These are phyloP conservation scores for Ophiostoma quercus DNA, from an alignment of 2,329 filamentous ascomycete genomes.

Conservation along the genomic window DNA sequence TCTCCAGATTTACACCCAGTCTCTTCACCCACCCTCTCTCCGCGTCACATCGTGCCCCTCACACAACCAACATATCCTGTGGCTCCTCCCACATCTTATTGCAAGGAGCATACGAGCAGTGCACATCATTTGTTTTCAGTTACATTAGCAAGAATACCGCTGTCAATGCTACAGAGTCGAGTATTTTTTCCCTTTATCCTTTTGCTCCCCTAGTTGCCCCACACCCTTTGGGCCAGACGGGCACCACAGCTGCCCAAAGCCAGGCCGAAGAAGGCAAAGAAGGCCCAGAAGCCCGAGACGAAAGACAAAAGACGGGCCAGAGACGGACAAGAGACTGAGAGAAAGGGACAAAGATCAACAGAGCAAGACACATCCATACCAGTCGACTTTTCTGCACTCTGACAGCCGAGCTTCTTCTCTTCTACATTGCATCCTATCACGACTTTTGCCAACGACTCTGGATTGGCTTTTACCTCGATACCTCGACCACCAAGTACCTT, in stretches of 20 bases:
- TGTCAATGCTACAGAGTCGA: background rate
- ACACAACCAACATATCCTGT: background rate
- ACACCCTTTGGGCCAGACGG: background rate
- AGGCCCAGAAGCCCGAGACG: background rate
- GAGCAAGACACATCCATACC: background rate
- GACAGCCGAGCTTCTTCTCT: background rate
- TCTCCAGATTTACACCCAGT: background rate
- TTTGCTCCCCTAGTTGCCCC: slow-evolving; percentile 8
- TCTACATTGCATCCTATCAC: background rate
- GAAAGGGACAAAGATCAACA: slow-evolving; percentile 2
- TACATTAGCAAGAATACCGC: slow-evolving; percentile 3
- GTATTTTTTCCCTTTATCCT: background rate
- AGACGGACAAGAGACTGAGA: background rate
- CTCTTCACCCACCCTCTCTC: background rate
- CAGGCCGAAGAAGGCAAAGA: slow-evolving; percentile 4
- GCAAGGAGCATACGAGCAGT: background rate
- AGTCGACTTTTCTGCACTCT: background rate
- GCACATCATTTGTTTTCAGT: background rate
- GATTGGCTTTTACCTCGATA: background rate
- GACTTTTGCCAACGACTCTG: background rate
- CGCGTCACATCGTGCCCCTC: background rate
- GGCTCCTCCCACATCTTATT: slow-evolving; percentile 1
- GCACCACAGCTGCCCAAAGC: slow-evolving; percentile 10
- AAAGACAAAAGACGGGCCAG: background rate
- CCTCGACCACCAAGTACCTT: background rate